Base-by-base conservation (phyloP, 768 basidiomycete species). In the Lactifluus pinguis region DNA sequence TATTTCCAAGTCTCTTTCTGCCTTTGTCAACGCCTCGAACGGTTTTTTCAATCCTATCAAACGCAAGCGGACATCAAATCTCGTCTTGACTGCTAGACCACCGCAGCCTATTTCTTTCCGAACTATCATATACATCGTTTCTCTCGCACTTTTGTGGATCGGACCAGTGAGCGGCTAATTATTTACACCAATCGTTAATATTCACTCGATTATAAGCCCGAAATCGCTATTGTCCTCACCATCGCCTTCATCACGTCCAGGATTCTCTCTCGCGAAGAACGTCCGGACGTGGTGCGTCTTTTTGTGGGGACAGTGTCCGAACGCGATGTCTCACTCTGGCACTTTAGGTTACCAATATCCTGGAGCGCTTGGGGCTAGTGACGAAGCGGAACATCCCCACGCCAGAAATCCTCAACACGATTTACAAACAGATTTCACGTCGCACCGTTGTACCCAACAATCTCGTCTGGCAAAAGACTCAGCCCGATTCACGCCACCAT, bases 391-490 rank as follows among this genome's bases (percentile, higher is more conserved):
- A 62, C 17, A 41, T 50, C 34, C 61, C 1, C 4, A 62, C 61
- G 0, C 61, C 61, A 6, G 36, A 44, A n/a, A 7, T 48, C 30
- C 45, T 62, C 2, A 39, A 25, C 19, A 32, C 38, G 11, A 42
- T 53, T 25, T 62, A 52, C 38, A 55, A 57, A 53, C 61, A 62
- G 29, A 62, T 62, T 39, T 30, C 29, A 7, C 29, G 17, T 15
- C 8, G 10, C 11, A 25, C 38, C 2, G 39, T 30, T 15, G 49
- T 34, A 13, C 32, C 41, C 50, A 13, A 49, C 15, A n/a, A 48
- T 2, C 29, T 57, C 21, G 10, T 30, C 15, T 47, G 41, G 50
- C 6, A 7, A 42, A 5, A 10, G 0, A 21, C 14, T n/a, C 30
- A 39, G 29, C 32, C 32, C 14, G 13, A 41, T 17, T 38, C 32